Evolutionary conservation across 176 grass and related monocot genomes (phyloP).

Genomic region (Raddia distichophylla): DNA sequence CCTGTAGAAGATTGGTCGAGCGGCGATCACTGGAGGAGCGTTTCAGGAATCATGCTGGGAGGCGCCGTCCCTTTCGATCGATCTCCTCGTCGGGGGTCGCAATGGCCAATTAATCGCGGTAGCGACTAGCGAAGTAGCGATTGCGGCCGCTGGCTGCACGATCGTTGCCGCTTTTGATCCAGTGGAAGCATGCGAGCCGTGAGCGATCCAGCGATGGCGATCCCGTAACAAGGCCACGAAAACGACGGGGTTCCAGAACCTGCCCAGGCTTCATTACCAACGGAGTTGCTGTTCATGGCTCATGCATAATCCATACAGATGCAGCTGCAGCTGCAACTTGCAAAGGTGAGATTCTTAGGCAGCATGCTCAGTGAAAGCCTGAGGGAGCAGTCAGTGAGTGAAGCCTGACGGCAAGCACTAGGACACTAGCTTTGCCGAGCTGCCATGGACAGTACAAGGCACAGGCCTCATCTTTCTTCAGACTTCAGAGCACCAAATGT

Average conservation of each 20-base stretch:
- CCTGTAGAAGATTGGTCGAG: not conserved
- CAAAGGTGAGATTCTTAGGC: conserved; percentile 42
- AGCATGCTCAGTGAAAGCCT: not conserved
- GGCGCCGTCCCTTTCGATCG: conserved; percentile 16
- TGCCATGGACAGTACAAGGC: not conserved
- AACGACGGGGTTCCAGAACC: conserved; percentile 34
- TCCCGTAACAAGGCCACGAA: conserved; percentile 41
- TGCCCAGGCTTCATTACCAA: not conserved
- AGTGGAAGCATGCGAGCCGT: conserved; percentile 29
- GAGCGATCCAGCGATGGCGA: conserved; percentile 56
- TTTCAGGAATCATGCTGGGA: conserved; percentile 19
- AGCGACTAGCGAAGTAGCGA: not conserved
- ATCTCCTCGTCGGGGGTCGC: not conserved
- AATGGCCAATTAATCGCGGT: not conserved
- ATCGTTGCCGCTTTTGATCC: conserved; percentile 38
- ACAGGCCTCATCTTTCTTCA: conserved; percentile 11
- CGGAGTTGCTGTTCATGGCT: not conserved
- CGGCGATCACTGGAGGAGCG: not conserved
- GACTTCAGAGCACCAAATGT: conserved; percentile 21
- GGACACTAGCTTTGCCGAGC: not conserved
- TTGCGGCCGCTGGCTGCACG: not conserved
- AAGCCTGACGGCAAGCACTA: not conserved
- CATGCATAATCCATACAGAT: conserved; percentile 36
- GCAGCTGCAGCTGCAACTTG: conserved; percentile 15
- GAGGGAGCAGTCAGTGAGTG: not conserved